Percentiles rank a stretch among this genome's conserved stretches.
Conservation (phyloP, 192 early-diverging fungal genomes). For the Kickxella alabastrina region DNA sequence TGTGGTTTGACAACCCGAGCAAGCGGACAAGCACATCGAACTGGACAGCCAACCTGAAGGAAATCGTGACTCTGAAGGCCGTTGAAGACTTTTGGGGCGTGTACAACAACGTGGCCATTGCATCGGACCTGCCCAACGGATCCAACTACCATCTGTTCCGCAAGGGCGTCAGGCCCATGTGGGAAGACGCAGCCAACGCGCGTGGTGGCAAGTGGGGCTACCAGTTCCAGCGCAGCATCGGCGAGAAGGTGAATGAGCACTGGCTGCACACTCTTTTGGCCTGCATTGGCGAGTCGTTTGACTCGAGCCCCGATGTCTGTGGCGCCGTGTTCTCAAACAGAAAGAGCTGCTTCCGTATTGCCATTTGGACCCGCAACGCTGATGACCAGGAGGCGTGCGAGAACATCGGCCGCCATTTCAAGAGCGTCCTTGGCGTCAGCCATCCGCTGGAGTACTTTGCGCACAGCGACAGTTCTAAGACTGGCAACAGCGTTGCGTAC, state of each 20-base stretch:
- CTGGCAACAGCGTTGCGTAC: slow-evolving; percentile 18
- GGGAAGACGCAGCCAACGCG: slow-evolving; percentile 90
- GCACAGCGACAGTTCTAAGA: slow-evolving; percentile 52
- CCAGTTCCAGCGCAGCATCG: slow-evolving; percentile 66
- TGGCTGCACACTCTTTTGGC: slow-evolving; percentile 89
- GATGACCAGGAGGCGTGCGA: slow-evolving; percentile 32
- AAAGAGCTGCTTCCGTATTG: slow-evolving; percentile 76
- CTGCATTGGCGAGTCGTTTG: slow-evolving; percentile 84
- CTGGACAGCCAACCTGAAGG: slow-evolving; percentile 85
- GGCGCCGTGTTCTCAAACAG: slow-evolving; percentile 86
- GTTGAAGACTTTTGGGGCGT: slow-evolving; percentile 98
- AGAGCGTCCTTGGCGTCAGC: slow-evolving; percentile 49
- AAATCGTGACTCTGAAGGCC: slow-evolving; percentile 84
- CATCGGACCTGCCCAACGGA: slow-evolving; percentile 65
- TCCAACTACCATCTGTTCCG: slow-evolving; percentile 96
- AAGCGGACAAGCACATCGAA: slow-evolving; percentile 70
- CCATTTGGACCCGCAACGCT: slow-evolving; percentile 73
- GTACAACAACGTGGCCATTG: slow-evolving; percentile 82
- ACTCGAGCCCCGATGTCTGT: slow-evolving; percentile 73
- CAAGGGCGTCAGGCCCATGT: slow-evolving; percentile 84
- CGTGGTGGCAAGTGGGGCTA: slow-evolving; percentile 91
- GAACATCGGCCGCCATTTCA: slow-evolving; percentile 56
- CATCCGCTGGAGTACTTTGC: slow-evolving; percentile 56
- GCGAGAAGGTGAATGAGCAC: slow-evolving; percentile 70
- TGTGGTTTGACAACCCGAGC: slow-evolving; percentile 90